A percentile compares a stretch with the other conserved stretches of the same genome.
Evolutionary conservation across 2,329 filamentous ascomycete genomes (phyloP).

Genomic region (Biscogniauxia mediterranea): DNA sequence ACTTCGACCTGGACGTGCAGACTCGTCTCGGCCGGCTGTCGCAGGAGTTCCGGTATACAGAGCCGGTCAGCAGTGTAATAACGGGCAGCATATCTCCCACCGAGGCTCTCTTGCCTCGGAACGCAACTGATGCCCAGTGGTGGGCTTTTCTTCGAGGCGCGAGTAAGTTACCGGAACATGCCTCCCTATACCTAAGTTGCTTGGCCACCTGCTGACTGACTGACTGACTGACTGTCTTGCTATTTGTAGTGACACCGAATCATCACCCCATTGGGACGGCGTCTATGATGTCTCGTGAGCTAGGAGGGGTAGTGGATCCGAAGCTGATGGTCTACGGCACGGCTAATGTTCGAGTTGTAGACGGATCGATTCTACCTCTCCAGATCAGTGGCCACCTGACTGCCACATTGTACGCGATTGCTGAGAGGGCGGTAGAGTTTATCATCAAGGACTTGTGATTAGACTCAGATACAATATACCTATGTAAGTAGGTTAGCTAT

Average conservation of each 20-base stretch:
- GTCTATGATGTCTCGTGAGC: slow-evolving; percentile 48
- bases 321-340: slow-evolving; percentile 49
- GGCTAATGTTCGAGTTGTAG: slow-evolving; percentile 47
- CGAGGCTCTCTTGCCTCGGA: slow-evolving; percentile 23
- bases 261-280: slow-evolving; percentile 49
- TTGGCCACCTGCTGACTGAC: too few species aligned
- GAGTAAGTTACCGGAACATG: slow-evolving; percentile 7
- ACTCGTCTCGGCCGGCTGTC: slow-evolving; percentile 30
- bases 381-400: slow-evolving; percentile 49
- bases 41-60: slow-evolving; percentile 32
- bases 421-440: slow-evolving; percentile 42
- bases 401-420: slow-evolving; percentile 52
- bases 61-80: slow-evolving; percentile 24
- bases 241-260: slow-evolving; percentile 27
- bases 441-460: slow-evolving; percentile 27
- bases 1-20: slow-evolving; percentile 36
- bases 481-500: too few species aligned
- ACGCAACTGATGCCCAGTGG: slow-evolving; percentile 33
- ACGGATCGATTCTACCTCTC: slow-evolving; percentile 49
- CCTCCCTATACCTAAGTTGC: neutral
- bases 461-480: too few species aligned
- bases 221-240: too few species aligned
- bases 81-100: slow-evolving; percentile 21
- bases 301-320: slow-evolving; percentile 49
- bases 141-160: slow-evolving; percentile 16